Conservation (phyloP, 2,329 filamentous ascomycete species). For the Trichophyton schoenleinii region DNA sequence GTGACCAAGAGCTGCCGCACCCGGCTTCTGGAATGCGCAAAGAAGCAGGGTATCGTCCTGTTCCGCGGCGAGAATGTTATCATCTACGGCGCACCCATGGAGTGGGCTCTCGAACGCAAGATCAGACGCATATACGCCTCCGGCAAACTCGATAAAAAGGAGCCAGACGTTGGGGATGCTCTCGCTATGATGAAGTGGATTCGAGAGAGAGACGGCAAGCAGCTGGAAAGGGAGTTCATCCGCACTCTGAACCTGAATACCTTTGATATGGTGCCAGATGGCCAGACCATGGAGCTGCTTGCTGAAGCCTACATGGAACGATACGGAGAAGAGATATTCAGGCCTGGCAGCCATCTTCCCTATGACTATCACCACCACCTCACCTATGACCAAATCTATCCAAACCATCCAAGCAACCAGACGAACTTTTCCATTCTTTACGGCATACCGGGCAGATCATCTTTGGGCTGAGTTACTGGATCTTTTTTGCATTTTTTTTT, state of each 20-base stretch:
- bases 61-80: slow-evolving; percentile 5
- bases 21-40: slow-evolving; percentile 4
- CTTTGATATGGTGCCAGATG: slow-evolving; percentile 7
- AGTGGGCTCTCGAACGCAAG: slow-evolving; percentile 10
- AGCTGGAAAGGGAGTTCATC: slow-evolving; percentile 6
- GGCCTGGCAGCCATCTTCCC: not conserved
- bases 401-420: not conserved
- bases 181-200: slow-evolving; percentile 8
- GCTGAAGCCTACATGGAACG: slow-evolving; percentile 3
- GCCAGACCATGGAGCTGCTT: slow-evolving; percentile 4
- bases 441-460: not conserved
- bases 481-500: not conserved
- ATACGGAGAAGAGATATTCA: slow-evolving; percentile 7
- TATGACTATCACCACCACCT: not conserved
- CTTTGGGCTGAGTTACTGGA: not conserved
- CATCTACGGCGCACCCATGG: slow-evolving; percentile 8
- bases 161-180: slow-evolving; percentile 7
- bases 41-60: slow-evolving; percentile 10
- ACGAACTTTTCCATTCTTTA: not conserved
- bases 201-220: slow-evolving; percentile 4
- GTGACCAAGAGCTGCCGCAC: not conserved
- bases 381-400: not conserved
- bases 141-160: slow-evolving; percentile 1
- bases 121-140: slow-evolving; percentile 6
- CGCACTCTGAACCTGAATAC: slow-evolving; percentile 8